Evolutionary conservation across 2,329 filamentous ascomycete genomes (phyloP).

Genomic region (Pseudocercospora musae): DNA sequence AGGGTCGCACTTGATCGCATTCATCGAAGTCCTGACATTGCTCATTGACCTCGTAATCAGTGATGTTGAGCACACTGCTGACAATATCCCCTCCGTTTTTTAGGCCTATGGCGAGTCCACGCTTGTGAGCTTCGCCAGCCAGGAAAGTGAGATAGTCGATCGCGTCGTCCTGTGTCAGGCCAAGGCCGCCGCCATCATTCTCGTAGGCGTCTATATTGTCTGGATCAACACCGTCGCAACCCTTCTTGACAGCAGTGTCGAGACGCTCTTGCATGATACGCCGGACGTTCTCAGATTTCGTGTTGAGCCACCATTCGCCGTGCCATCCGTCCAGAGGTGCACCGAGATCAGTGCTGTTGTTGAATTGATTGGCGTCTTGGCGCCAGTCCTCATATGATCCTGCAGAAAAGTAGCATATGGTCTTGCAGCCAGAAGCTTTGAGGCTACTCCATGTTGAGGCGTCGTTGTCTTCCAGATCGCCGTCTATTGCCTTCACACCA

Average conservation of each 20-base stretch:
- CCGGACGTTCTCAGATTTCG: conserved; percentile 57
- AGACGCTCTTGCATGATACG: conserved; percentile 63
- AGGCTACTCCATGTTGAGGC: conserved; percentile 2
- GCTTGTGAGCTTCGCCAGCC: not conserved
- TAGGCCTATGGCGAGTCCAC: not conserved
- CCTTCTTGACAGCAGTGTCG: conserved; percentile 48
- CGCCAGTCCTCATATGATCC: conserved; percentile 66
- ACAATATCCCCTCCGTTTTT: not conserved
- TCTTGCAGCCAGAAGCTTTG: conserved; percentile 2
- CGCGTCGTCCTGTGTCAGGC: not conserved
- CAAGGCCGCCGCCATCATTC: conserved; percentile 10
- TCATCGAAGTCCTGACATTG: not conserved
- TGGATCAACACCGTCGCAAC: conserved; percentile 39
- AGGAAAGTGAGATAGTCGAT: not conserved
- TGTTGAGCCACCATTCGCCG: conserved; percentile 65
- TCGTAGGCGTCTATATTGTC: conserved; percentile 30
- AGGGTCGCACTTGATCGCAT: not conserved
- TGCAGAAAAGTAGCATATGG: conserved; percentile 71
- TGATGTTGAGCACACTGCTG: not conserved
- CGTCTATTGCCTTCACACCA: conserved; percentile 7
- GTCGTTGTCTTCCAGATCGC: conserved; percentile 11
- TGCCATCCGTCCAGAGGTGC: conserved; percentile 41
- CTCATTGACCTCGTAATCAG: not conserved
- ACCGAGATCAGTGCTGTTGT: not conserved
- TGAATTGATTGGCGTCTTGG: conserved; percentile 46